Percentiles rank a stretch among this genome's conserved stretches.
Conservation (phyloP, 345 rosid species). For the Melastoma malabathricum region DNA sequence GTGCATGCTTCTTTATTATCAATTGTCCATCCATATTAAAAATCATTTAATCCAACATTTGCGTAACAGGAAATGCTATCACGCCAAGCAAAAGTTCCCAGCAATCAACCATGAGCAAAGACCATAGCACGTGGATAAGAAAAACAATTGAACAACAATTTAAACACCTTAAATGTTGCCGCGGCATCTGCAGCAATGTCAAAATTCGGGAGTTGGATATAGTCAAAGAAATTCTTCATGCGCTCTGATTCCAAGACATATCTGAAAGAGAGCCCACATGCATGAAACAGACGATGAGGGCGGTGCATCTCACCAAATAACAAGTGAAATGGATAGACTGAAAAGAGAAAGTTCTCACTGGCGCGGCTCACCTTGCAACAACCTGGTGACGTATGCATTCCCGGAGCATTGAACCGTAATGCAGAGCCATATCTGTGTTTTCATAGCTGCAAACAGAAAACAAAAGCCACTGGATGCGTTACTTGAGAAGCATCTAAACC, state of each 20-base stretch:
- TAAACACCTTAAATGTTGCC: conserved; percentile 17
- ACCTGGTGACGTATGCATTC: conserved; percentile 26
- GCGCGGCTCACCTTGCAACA: conserved; percentile 17
- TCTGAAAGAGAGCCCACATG: conserved; percentile 5
- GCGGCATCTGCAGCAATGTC: conserved; percentile 26
- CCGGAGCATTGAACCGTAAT: conserved; percentile 18
- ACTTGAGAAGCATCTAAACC: not conserved
- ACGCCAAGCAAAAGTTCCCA: no score
- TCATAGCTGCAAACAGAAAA: conserved; percentile 14
- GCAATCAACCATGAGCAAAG: conserved; percentile 2
- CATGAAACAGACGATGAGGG: not conserved
- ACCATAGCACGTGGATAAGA: not conserved
- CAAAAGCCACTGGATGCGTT: not conserved
- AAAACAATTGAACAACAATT: not conserved
- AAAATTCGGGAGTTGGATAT: conserved; percentile 19
- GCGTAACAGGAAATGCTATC: no score
- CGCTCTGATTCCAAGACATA: conserved; percentile 19
- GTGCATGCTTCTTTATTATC: no score
- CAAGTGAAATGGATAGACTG: not conserved
- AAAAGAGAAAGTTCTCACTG: not conserved
- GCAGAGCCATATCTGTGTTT: conserved; percentile 15
- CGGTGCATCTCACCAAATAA: not conserved
- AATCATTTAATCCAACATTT: no score
- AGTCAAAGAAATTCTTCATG: conserved; percentile 20
- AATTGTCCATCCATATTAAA: no score